Conservation (phyloP, 495 filamentous ascomycete species). For the Oidiodendron maius region DNA sequence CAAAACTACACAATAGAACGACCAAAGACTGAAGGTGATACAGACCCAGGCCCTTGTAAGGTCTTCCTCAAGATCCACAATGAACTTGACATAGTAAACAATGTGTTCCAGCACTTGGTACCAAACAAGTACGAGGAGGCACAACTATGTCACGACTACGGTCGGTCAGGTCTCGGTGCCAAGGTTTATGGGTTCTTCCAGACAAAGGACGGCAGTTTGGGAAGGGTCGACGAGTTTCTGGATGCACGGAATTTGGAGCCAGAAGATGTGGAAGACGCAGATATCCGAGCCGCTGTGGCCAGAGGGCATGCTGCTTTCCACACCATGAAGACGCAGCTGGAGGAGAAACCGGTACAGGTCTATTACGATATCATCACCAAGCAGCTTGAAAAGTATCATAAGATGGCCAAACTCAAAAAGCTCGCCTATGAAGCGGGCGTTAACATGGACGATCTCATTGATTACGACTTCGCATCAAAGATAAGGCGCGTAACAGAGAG, state of each 20-base stretch:
- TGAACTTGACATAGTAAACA: conserved; percentile 11
- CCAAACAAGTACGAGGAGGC: conserved; percentile 28
- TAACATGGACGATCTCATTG: conserved; percentile 21
- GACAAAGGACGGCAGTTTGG: conserved; percentile 24
- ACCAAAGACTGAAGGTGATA: conserved; percentile 10
- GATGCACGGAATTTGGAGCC: conserved; percentile 24
- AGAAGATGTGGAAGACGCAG: conserved; percentile 25
- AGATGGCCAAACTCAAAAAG: conserved; percentile 24
- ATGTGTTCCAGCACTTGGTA: conserved; percentile 22
- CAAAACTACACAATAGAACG: conserved; percentile 23
- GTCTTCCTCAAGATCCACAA: conserved; percentile 27
- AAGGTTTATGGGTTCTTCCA: conserved; percentile 26
- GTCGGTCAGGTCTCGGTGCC: conserved; percentile 22
- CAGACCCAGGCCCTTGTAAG: conserved; percentile 18
- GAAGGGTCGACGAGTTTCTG: conserved; percentile 27
- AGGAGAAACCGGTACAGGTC: conserved; percentile 15
- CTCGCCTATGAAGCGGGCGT: conserved; percentile 25
- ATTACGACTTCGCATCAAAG: conserved; percentile 23
- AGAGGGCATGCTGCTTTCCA: conserved; percentile 24
- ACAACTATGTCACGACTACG: conserved; percentile 24
- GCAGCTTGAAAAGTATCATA: conserved; percentile 20
- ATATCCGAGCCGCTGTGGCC: conserved; percentile 27
- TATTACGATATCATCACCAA: conserved; percentile 20
- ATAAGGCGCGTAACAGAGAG: conserved; percentile 17
- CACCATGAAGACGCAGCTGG: conserved; percentile 16